Evolutionary conservation across 2,329 filamentous ascomycete species (phyloP), one percentile per base, ranked within the genome.

Genomic region (Ceratocystis destructans): DNA sequence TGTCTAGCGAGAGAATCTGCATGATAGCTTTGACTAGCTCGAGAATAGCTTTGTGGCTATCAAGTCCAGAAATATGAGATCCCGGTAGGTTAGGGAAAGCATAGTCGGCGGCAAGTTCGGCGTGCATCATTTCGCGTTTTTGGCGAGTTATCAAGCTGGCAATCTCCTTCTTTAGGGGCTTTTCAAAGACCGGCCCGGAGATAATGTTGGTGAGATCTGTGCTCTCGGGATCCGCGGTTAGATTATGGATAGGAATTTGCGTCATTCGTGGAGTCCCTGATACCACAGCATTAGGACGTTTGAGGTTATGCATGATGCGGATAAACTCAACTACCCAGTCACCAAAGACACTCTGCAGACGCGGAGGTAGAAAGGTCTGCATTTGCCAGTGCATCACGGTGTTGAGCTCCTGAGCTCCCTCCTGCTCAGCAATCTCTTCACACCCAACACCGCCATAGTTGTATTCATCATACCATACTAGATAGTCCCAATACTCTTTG

Each of bases 371-470:
- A 74, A 96, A 96, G 0, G 90, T 92, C 59, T 86, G 88, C 73
- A 99, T 87, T 75, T 99, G 94, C 95, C 95, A 99, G 76, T 96
- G 89, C 92, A 99, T 97, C 72, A 99, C 85, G 10, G 89, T 94
- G 71, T 96, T 88, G 15, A 97, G 82, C 2, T 84, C 82, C 73
- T 96, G 91, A 57, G 88, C 85, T 3, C 83, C 79, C 4, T 77
- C 76, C n/a, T 66, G 64, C 71, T 93, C 90, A 6, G 88, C 81
- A 2, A 96, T 89, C 71, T 94, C 84, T 62, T 87, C 84, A 70
- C 90, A 96, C 3, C 89, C 94, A 72, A 95, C 95, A 68, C 94
- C 94, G 66, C 94, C 95, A 72, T 97, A 97, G 78, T 99, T 99
- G 80, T 93, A 96, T 76, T 96, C 90, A 71, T 99, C 94, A 71